phyloP scores from a whole-genome alignment of 768 basidiomycete genomes.

The Calocera viscosa region DNA sequence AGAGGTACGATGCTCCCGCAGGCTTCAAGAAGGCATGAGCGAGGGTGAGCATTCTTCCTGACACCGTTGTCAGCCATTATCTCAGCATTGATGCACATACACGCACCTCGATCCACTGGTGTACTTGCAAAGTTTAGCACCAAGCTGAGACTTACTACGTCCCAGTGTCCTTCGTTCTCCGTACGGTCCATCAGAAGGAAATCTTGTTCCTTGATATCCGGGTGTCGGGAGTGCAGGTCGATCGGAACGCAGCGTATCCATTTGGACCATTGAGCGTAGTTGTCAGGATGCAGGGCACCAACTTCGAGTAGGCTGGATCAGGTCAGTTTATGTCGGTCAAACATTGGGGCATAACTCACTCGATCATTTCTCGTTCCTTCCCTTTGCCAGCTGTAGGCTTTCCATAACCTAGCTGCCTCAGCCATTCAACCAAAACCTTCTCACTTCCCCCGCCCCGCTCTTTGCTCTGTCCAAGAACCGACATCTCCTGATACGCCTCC shows the following conservation, averaged over 20 bases:
- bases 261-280: conserved; percentile 48
- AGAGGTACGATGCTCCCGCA: conserved; percentile 41
- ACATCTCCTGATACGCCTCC: conserved; percentile 71
- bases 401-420: conserved; percentile 39
- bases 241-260: conserved; percentile 72
- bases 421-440: conserved; percentile 62
- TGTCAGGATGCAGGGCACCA: conserved; percentile 75
- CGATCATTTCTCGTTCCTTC: conserved; percentile 10
- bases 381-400: conserved; percentile 19
- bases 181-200: conserved; percentile 52
- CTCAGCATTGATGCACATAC: not conserved
- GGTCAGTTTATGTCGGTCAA: not conserved
- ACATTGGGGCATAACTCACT: not conserved
- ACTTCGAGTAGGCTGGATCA: conserved; percentile 64
- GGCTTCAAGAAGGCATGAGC: conserved; percentile 44
- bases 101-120: conserved; percentile 58
- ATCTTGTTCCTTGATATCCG: conserved; percentile 72
- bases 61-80: not conserved
- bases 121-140: conserved; percentile 83
- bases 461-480: conserved; percentile 60
- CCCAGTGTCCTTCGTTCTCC: conserved; percentile 49
- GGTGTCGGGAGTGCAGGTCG: conserved; percentile 74
- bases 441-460: conserved; percentile 86
- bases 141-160: conserved; percentile 70
- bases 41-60: conserved; percentile 60